These are phyloP conservation scores for Phragmites australis DNA, from an alignment of 176 grass and related monocot genomes.

Conservation along the genomic window DNA sequence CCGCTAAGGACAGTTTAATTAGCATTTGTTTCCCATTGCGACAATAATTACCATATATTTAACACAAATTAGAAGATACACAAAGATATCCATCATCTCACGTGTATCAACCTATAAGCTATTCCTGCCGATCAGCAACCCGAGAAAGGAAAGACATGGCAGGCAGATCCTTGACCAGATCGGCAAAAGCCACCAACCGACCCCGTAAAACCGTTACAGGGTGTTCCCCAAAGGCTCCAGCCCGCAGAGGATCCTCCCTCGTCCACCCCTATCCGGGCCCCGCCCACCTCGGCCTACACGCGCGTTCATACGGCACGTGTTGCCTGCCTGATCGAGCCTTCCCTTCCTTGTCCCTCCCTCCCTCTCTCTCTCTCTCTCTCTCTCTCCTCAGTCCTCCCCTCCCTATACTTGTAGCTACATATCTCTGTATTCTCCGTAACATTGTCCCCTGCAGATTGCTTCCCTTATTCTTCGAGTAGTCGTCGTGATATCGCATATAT, in stretches of 20 bases:
- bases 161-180: not conserved
- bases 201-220: not conserved
- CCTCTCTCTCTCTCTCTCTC: not conserved
- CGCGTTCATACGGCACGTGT: slow-evolving; percentile 61
- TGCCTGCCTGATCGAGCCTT: not conserved
- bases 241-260: slow-evolving; percentile 20
- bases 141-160: not conserved
- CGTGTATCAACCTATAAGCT: not conserved
- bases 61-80: too few relatives aligned
- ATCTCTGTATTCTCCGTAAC: not conserved
- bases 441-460: not conserved
- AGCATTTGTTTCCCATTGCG: too few relatives aligned
- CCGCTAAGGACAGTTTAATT: too few relatives aligned
- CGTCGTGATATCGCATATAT: not conserved
- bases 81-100: not conserved
- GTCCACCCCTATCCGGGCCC: slow-evolving; percentile 7
- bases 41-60: too few relatives aligned
- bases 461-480: not conserved
- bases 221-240: not conserved
- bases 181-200: not conserved
- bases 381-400: not conserved
- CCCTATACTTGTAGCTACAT: too few relatives aligned
- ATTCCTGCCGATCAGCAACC: not conserved
- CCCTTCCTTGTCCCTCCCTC: not conserved
- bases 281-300: not conserved